phyloP scores from a whole-genome alignment of 805 yeast genomes.

The Suhomyces tanzawaensis region DNA sequence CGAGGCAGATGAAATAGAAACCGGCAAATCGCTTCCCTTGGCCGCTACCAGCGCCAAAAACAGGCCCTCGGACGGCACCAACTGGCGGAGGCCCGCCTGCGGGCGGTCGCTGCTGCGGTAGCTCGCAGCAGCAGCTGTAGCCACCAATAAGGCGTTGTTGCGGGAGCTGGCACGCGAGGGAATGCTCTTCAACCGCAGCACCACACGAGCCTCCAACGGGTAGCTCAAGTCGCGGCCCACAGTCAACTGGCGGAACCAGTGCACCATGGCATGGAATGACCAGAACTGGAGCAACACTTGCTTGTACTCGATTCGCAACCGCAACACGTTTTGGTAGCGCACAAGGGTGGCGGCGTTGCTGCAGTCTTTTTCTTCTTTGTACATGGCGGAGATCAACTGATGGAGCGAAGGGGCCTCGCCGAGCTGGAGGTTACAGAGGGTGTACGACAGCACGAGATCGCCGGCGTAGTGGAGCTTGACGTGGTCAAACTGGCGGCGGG shows the following conservation, averaged over 20 bases:
- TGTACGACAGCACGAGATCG: constrained; percentile 22
- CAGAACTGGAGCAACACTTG: constrained; percentile 41
- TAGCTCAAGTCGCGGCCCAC: constrained; percentile 35
- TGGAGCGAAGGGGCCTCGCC: constrained; percentile 38
- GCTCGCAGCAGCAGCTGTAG: constrained; percentile 19
- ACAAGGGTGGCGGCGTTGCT: constrained; percentile 16
- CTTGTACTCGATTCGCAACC: constrained; percentile 38
- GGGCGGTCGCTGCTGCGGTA: constrained; percentile 1
- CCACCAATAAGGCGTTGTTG: constrained; percentile 24
- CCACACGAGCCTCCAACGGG: constrained; percentile 26
- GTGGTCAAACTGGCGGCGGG: constrained; percentile 11
- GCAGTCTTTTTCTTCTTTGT: constrained; percentile 20
- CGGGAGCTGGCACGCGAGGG: constrained; percentile 19
- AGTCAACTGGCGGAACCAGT: constrained; percentile 35
- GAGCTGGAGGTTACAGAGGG: constrained; percentile 28
- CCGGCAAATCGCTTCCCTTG: too few species aligned
- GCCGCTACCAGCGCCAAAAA: constrained; percentile 1
- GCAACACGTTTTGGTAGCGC: constrained; percentile 32
- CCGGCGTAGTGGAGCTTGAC: constrained; percentile 24
- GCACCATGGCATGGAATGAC: constrained; percentile 39
- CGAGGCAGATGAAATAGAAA: not conserved
- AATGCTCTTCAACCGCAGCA: constrained; percentile 25
- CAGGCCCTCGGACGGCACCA: not conserved
- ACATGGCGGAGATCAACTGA: constrained; percentile 21
- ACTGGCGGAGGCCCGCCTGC: not conserved